Evolutionary conservation across 371 early-diverging fungal genomes (phyloP), one percentile per base, ranked within the genome.

Genomic region (Funneliformis caledonium): DNA sequence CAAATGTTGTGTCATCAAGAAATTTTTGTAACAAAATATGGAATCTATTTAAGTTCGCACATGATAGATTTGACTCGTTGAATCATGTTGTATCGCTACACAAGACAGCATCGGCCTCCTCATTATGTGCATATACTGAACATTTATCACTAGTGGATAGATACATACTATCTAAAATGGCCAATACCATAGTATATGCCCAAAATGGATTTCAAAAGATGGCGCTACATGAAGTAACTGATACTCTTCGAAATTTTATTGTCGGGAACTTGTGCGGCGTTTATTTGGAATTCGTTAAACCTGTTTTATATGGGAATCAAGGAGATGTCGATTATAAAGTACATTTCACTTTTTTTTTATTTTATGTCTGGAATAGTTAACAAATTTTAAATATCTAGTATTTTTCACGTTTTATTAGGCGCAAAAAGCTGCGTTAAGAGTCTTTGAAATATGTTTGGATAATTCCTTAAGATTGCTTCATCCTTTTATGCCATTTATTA

Each of bases 11-110:
- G 73, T 94, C 98, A 8, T 95, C 97, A 68, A 89, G 94, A 56
- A 94, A 97, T 83, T 98, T 99, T 83, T 96, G 97, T 85, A 99
- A 99, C 87, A 99, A 99, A 87, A 87, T 99, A 16, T 99, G 99
- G 98, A 99, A 99, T 85, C 90, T 97, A 6, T 93, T 94, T 77
- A 92, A 90, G 59, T 96, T 96, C 84, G 92, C 93, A 10, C 87
- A 83, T 10, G 81, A 62, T 77, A 68, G 87, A 69, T 84, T 94
- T 74, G 82, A 88, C 33, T 80, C 90, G 37, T 86, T 80, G 72
- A 77, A 82, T 64, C 31, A 82, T 31, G 59, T 12, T 72, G 31
- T 42, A 43, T 31, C 45, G 10, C 50, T 59, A 31, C 1, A 22
- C 26, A 45, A 26, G 26, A 26, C 45, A 59, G 14, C 65, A 14